phyloP scores from a whole-genome alignment of 2,329 filamentous ascomycete species.

The Cyphellophora attinorum region DNA sequence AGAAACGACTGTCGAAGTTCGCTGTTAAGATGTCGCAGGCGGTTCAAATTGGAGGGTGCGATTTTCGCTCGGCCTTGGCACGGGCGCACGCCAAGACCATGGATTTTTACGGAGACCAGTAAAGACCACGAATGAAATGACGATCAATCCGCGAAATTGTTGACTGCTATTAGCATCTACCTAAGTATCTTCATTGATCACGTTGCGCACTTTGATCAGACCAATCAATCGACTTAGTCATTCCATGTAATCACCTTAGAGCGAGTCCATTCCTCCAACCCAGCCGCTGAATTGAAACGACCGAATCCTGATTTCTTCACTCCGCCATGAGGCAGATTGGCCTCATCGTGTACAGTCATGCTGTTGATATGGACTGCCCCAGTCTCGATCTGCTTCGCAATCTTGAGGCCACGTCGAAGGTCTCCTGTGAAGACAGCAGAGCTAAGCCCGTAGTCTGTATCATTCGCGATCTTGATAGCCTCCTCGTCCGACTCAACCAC shows the following conservation, averaged over 20 bases:
- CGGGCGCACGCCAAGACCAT: too few species aligned
- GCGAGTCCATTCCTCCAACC: conserved; percentile 52
- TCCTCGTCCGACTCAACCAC: conserved; percentile 49
- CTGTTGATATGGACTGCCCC: conserved; percentile 30
- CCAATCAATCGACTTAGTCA: too few species aligned
- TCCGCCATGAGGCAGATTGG: conserved; percentile 56
- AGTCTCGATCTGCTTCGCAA: conserved; percentile 54
- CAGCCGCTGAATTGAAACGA: conserved; percentile 44
- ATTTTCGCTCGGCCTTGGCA: too few species aligned
- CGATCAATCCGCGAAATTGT: too few species aligned
- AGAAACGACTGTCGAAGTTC: conserved; percentile 1
- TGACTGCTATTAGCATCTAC: too few species aligned
- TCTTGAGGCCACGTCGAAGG: conserved; percentile 46
- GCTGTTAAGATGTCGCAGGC: too few species aligned
- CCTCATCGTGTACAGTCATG: conserved; percentile 54
- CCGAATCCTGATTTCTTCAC: conserved; percentile 55
- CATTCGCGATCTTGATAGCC: conserved; percentile 64
- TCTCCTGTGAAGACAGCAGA: conserved; percentile 64
- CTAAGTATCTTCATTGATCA: too few species aligned
- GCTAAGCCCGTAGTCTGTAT: conserved; percentile 67
- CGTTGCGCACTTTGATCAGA: too few species aligned
- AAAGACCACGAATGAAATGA: too few species aligned
- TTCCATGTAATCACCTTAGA: conserved; percentile 55
- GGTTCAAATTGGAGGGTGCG: too few species aligned
- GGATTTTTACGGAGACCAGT: too few species aligned